A percentile compares a stretch with the other conserved stretches of the same genome.
Evolutionary conservation across 441 rosid genomes (phyloP).

Genomic region (Breynia disticha): DNA sequence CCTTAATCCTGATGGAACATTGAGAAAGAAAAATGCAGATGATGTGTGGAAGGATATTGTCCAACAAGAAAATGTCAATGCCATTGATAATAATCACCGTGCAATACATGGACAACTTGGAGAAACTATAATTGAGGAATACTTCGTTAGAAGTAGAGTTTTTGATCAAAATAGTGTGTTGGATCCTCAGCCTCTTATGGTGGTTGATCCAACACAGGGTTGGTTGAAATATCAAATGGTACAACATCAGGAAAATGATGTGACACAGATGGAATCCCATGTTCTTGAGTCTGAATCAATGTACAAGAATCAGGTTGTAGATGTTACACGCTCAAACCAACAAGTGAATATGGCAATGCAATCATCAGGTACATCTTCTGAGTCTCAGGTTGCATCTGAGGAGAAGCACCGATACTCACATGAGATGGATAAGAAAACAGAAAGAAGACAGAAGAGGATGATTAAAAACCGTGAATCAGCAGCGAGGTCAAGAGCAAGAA

Average conservation of each 20-base stretch:
- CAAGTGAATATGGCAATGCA: slow-evolving; percentile 19
- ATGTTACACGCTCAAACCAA: slow-evolving; percentile 20
- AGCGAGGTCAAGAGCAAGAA: slow-evolving; percentile 86
- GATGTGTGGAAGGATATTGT: slow-evolving; percentile 55
- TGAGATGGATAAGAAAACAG: slow-evolving; percentile 48
- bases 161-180: slow-evolving; percentile 25
- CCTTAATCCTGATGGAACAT: slow-evolving; percentile 21
- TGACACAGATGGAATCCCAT: slow-evolving; percentile 22
- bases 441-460: slow-evolving; percentile 80
- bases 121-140: slow-evolving; percentile 87
- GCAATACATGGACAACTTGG: slow-evolving; percentile 55
- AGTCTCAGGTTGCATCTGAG: slow-evolving; percentile 21
- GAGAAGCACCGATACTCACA: slow-evolving; percentile 19
- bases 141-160: slow-evolving; percentile 76
- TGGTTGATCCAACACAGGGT: slow-evolving; percentile 17
- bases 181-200: slow-evolving; percentile 5
- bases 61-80: slow-evolving; percentile 15
- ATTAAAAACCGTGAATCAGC: slow-evolving; percentile 91
- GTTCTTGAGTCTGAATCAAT: slow-evolving; percentile 20
- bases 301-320: slow-evolving; percentile 15
- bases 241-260: slow-evolving; percentile 19
- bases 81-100: slow-evolving; percentile 8
- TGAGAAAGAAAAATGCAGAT: slow-evolving; percentile 66
- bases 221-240: slow-evolving; percentile 29
- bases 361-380: slow-evolving; percentile 22